These are phyloP conservation scores for Ceratocystiopsis sp. DNA, from an alignment of 2,329 filamentous ascomycete genomes.

Conservation along the genomic window DNA sequence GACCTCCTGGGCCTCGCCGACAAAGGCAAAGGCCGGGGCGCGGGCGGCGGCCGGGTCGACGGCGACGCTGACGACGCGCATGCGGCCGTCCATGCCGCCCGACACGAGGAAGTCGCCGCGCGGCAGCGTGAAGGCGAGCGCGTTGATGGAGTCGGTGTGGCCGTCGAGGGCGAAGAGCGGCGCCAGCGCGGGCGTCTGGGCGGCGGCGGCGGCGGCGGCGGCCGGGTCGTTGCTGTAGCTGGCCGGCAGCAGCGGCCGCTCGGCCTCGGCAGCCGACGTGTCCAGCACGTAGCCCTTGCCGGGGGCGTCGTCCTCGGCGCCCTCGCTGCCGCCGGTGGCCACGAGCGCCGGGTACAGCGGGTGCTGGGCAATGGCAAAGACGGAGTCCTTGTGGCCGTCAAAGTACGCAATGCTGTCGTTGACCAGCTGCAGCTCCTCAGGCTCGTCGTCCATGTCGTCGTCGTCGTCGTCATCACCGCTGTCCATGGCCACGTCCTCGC, in stretches of 20 bases:
- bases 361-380: conserved; percentile 92
- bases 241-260: conserved; percentile 52
- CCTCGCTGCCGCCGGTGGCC: conserved; percentile 65
- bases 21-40: conserved; percentile 30
- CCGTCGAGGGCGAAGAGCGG: conserved; percentile 65
- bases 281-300: conserved; percentile 82
- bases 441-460: conserved; percentile 20
- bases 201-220: conserved; percentile 29
- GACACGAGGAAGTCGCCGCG: conserved; percentile 72
- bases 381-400: conserved; percentile 73
- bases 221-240: conserved; percentile 54
- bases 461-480: conserved; percentile 9
- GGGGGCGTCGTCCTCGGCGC: conserved; percentile 37
- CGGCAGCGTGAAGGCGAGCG: conserved; percentile 69
- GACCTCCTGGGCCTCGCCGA: conserved; percentile 73
- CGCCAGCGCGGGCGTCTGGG: conserved; percentile 37
- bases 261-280: conserved; percentile 40
- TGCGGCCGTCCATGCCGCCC: conserved; percentile 69
- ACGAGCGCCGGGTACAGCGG: conserved; percentile 61
- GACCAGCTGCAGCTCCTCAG: conserved; percentile 58
- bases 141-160: conserved; percentile 81
- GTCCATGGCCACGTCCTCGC: conserved; percentile 26
- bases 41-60: conserved; percentile 19
- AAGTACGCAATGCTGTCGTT: conserved; percentile 94
- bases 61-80: conserved; percentile 51